phyloP scores from a whole-genome alignment of 2,329 filamentous ascomycete genomes.

The Thelonectria blattea region DNA sequence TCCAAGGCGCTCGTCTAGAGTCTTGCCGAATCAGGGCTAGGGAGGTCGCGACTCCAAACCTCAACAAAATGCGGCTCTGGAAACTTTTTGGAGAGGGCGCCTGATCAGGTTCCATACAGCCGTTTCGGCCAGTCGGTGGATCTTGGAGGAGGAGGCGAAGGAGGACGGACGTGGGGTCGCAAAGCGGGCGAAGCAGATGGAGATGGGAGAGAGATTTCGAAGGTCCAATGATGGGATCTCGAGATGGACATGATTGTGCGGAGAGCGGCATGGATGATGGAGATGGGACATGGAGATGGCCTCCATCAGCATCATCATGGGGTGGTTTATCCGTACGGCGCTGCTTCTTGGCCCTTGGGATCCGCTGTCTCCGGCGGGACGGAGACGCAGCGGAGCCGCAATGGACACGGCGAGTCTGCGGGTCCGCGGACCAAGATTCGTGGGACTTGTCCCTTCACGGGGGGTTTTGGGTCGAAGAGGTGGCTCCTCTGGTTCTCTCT shows the following conservation, averaged over 20 bases:
- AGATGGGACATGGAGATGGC: background rate
- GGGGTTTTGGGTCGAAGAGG: too few species aligned
- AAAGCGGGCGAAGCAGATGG: conserved; percentile 6
- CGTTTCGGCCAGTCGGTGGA: conserved; percentile 6
- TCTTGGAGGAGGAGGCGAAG: background rate
- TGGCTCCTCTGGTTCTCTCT: too few species aligned
- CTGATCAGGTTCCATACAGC: conserved; percentile 24
- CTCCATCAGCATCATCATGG: background rate
- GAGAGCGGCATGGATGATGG: background rate
- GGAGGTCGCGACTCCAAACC: conserved; percentile 24
- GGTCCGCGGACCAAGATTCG: conserved; percentile 32
- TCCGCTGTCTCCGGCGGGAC: conserved; percentile 33
- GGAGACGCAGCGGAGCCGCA: conserved; percentile 41
- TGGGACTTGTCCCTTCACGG: too few species aligned
- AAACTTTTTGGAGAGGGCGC: conserved; percentile 19
- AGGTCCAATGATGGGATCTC: conserved; percentile 3
- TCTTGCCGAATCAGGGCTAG: background rate
- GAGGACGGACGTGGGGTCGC: background rate
- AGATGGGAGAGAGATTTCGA: background rate
- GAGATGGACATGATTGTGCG: conserved; percentile 1
- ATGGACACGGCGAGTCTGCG: conserved; percentile 31
- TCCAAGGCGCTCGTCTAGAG: too few species aligned
- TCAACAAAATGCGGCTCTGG: conserved; percentile 33
- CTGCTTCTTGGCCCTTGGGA: background rate
- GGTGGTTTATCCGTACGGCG: too few species aligned